Evolutionary conservation across 352 stramenopile genomes (phyloP).

Genomic region (Phytophthora brassicae): DNA sequence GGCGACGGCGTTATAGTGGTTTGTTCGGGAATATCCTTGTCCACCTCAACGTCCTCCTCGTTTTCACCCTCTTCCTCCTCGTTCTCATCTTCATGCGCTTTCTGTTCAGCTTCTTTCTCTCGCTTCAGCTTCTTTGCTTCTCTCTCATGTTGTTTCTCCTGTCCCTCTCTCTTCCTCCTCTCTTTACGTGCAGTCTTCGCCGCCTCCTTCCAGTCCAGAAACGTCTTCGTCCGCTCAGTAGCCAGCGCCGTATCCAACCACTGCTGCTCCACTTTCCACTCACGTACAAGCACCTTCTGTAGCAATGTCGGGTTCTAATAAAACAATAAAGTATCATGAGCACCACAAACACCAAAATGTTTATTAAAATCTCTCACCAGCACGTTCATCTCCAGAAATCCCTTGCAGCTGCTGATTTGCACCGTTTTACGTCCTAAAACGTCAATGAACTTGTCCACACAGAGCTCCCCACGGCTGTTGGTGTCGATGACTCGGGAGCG

Average conservation of each 20-base stretch:
- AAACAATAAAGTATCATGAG: conserved; percentile 3
- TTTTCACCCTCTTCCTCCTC: neutral
- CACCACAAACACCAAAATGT: neutral
- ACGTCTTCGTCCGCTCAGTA: conserved; percentile 55
- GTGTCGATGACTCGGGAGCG: conserved; percentile 52
- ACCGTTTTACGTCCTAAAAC: conserved; percentile 60
- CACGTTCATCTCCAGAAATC: conserved; percentile 82
- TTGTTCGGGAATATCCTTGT: neutral
- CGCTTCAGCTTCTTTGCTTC: conserved; percentile 41
- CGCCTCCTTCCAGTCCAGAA: conserved; percentile 67
- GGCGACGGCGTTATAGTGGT: neutral
- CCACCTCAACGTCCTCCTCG: neutral
- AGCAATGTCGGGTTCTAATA: conserved; percentile 46
- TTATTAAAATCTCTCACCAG: conserved; percentile 41
- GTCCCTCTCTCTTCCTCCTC: conserved; percentile 56
- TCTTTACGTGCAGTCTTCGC: conserved; percentile 63
- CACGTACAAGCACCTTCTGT: conserved; percentile 64
- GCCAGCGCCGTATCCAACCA: conserved; percentile 60
- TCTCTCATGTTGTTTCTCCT: conserved; percentile 46
- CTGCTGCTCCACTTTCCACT: conserved; percentile 60
- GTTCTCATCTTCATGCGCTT: neutral
- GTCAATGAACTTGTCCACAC: conserved; percentile 76
- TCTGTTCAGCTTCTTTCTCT: conserved; percentile 27
- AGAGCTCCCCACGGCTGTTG: conserved; percentile 57
- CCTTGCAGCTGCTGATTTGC: conserved; percentile 43